These are phyloP conservation scores for Ceriops tagal DNA, from an alignment of 345 rosid genomes.

Conservation along the genomic window DNA sequence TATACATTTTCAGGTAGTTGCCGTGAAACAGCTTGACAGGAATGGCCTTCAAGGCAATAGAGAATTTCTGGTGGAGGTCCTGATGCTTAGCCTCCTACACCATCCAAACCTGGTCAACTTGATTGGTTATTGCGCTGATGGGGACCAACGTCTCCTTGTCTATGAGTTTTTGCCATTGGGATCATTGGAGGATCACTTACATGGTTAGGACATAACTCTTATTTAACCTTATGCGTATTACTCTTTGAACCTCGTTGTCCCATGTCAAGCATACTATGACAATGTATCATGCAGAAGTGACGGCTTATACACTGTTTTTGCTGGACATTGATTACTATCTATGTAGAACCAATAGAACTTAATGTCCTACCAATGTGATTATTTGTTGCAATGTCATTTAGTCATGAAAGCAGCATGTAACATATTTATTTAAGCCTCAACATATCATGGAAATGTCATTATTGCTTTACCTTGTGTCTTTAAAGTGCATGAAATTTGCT, in stretches of 20 bases:
- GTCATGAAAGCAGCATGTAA: too few species aligned
- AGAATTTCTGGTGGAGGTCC: slow-evolving; percentile 97
- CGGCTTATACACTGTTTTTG: neutral
- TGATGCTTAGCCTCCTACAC: slow-evolving; percentile 95
- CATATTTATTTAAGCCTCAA: too few species aligned
- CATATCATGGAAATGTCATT: too few species aligned
- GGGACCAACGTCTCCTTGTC: slow-evolving; percentile 94
- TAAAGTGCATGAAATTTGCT: too few species aligned
- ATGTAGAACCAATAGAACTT: too few species aligned
- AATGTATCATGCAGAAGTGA: neutral
- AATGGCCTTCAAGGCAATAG: slow-evolving; percentile 97
- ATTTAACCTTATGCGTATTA: neutral
- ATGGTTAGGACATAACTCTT: slow-evolving; percentile 50
- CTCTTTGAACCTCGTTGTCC: neutral
- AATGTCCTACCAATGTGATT: too few species aligned
- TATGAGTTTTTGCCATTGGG: slow-evolving; percentile 96
- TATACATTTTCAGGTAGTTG: slow-evolving; percentile 65
- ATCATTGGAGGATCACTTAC: slow-evolving; percentile 92
- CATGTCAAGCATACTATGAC: slow-evolving; percentile 5
- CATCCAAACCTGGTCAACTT: slow-evolving; percentile 88
- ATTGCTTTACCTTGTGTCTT: too few species aligned
- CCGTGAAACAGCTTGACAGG: slow-evolving; percentile 90
- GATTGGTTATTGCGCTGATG: slow-evolving; percentile 98
- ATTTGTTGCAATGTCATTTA: too few species aligned
- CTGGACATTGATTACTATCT: too few species aligned